Conservation (phyloP, 192 early-diverging fungal species). For the Backusella australiensis region DNA sequence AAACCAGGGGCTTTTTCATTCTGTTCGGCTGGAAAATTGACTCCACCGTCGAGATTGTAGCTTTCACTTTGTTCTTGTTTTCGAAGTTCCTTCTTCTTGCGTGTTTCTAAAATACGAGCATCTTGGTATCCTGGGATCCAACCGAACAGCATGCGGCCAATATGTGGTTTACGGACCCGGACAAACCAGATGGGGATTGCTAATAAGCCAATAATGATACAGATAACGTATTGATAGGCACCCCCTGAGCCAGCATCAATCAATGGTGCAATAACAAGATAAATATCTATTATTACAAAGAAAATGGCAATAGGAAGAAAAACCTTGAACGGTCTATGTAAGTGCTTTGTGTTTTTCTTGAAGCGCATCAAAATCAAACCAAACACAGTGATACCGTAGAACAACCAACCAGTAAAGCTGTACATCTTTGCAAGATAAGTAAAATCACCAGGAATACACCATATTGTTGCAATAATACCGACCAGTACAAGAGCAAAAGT, state of each 20-base stretch:
- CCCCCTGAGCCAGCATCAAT: constrained; percentile 31
- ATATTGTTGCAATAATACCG: constrained; percentile 51
- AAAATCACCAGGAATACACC: constrained; percentile 58
- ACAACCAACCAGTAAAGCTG: constrained; percentile 69
- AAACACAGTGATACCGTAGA: constrained; percentile 44
- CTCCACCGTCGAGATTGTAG: neutral
- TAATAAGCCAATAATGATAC: constrained; percentile 27
- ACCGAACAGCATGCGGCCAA: constrained; percentile 27
- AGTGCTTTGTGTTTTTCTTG: constrained; percentile 28
- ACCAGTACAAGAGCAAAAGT: constrained; percentile 60
- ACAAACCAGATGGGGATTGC: constrained; percentile 34
- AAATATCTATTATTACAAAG: constrained; percentile 27
- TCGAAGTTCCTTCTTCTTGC: neutral
- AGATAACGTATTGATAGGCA: constrained; percentile 29
- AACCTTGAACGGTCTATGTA: constrained; percentile 39
- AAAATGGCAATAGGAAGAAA: constrained; percentile 26
- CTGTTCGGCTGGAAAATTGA: neutral
- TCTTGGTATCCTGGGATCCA: constrained; percentile 33
- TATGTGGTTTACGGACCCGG: constrained; percentile 27
- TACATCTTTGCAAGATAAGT: constrained; percentile 70
- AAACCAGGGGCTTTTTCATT: neutral
- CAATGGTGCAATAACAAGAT: constrained; percentile 34
- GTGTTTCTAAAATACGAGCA: constrained; percentile 10
- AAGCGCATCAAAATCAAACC: constrained; percentile 42
- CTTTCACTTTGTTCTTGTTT: neutral